These are phyloP conservation scores for Acrocalymma vagum DNA, from an alignment of 2,329 filamentous ascomycete genomes.

Conservation along the genomic window DNA sequence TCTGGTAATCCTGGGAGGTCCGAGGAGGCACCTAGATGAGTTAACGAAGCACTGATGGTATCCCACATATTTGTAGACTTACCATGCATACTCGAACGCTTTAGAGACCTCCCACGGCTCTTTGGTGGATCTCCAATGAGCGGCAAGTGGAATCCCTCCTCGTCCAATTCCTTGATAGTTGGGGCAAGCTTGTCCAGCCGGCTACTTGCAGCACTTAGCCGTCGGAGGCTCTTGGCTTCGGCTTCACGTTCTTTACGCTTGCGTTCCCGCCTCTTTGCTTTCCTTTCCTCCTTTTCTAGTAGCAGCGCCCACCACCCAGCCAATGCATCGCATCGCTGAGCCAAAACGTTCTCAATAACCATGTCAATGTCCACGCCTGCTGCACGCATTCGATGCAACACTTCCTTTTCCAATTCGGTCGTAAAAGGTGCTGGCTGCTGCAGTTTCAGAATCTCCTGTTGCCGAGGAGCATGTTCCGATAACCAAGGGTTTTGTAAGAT, in stretches of 20 bases:
- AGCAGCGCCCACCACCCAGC: constrained; percentile 97
- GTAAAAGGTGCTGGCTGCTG: constrained; percentile 84
- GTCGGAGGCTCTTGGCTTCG: constrained; percentile 79
- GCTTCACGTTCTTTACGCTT: constrained; percentile 86
- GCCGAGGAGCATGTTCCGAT: constrained; percentile 83
- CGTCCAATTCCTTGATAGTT: constrained; percentile 78
- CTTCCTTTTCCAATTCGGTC: constrained; percentile 87
- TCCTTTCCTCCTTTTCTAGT: constrained; percentile 92
- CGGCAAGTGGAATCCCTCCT: constrained; percentile 68
- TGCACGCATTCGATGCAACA: constrained; percentile 88
- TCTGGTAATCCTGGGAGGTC: constrained; percentile 84
- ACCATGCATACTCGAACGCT: constrained; percentile 67
- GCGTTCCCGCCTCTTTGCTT: constrained; percentile 78
- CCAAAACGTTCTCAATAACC: constrained; percentile 91
- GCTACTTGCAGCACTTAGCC: constrained; percentile 89
- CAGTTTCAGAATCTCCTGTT: constrained; percentile 87
- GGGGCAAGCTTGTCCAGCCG: constrained; percentile 83
- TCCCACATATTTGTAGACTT: constrained; percentile 13
- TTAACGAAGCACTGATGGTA: constrained; percentile 37
- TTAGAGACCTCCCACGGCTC: constrained; percentile 78
- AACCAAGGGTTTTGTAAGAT: constrained; percentile 90
- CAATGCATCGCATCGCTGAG: constrained; percentile 87
- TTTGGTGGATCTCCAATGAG: constrained; percentile 66
- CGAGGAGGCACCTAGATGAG: constrained; percentile 60
- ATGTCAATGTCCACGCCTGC: constrained; percentile 94